Percentiles rank a stretch among this genome's conserved stretches.
phyloP scores from a whole-genome alignment of 305 asterid genomes.

The Fraxinus platypoda region DNA sequence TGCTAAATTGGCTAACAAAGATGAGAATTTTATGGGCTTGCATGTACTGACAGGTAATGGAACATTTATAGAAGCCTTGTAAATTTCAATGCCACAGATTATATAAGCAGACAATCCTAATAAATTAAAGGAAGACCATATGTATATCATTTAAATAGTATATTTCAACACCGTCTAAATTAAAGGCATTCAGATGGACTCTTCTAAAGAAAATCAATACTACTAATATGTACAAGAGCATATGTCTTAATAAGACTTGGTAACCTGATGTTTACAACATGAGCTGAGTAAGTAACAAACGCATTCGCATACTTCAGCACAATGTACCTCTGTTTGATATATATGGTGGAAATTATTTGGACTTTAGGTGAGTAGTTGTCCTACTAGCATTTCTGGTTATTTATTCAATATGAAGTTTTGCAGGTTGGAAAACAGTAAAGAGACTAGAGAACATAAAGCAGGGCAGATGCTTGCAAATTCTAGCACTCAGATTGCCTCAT shows the following conservation, averaged over 20 bases:
- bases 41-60: constrained; percentile 19
- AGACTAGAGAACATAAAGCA: constrained; percentile 7
- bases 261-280: background rate
- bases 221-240: background rate
- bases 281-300: background rate
- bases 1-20: constrained; percentile 6
- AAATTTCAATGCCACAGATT: background rate
- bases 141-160: background rate
- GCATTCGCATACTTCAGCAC: background rate
- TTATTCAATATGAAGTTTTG: background rate
- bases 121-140: background rate
- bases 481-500: constrained; percentile 14
- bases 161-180: background rate
- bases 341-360: background rate
- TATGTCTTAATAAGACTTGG: background rate
- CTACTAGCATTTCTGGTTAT: background rate
- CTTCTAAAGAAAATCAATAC: background rate
- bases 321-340: background rate
- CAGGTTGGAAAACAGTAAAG: background rate
- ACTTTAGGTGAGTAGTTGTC: background rate
- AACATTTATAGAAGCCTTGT: constrained; percentile 6
- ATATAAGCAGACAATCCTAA: constrained; percentile 3
- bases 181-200: background rate
- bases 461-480: constrained; percentile 16
- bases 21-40: background rate